Conservation (phyloP, 371 early-diverging fungal genomes). For the Batrachochytrium dendrobatidis region DNA sequence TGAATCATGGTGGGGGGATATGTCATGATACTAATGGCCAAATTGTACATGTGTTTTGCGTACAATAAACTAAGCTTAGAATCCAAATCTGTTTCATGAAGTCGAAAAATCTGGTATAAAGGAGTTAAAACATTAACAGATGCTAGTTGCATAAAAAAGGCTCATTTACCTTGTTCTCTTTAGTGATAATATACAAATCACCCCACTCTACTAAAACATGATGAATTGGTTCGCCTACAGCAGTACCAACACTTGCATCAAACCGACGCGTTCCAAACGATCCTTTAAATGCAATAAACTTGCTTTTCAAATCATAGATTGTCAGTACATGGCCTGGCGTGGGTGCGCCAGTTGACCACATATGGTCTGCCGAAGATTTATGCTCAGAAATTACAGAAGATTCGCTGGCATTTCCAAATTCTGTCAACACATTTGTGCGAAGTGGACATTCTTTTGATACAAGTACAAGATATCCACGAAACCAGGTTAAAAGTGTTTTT, state of each 20-base stretch:
- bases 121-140: background rate
- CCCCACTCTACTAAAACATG: conserved; percentile 74
- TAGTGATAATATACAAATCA: conserved; percentile 77
- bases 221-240: conserved; percentile 28
- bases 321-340: conserved; percentile 49
- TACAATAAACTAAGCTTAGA: conserved; percentile 81
- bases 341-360: background rate
- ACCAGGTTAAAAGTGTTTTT: conserved; percentile 68
- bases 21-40: conserved; percentile 64
- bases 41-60: conserved; percentile 75
- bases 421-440: conserved; percentile 21
- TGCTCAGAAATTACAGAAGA: conserved; percentile 4
- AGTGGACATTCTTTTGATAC: conserved; percentile 55
- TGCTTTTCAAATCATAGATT: conserved; percentile 83
- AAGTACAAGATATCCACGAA: conserved; percentile 66
- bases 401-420: conserved; percentile 1
- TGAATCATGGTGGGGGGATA: background rate
- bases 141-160: conserved; percentile 3
- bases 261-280: conserved; percentile 41
- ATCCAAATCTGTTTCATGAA: conserved; percentile 81
- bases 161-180: conserved; percentile 59
- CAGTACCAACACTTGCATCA: conserved; percentile 34
- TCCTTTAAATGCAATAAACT: conserved; percentile 76
- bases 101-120: conserved; percentile 54
- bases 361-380: background rate